phyloP scores from a whole-genome alignment of 2,329 filamentous ascomycete genomes.

The Geosmithia putterillii region DNA sequence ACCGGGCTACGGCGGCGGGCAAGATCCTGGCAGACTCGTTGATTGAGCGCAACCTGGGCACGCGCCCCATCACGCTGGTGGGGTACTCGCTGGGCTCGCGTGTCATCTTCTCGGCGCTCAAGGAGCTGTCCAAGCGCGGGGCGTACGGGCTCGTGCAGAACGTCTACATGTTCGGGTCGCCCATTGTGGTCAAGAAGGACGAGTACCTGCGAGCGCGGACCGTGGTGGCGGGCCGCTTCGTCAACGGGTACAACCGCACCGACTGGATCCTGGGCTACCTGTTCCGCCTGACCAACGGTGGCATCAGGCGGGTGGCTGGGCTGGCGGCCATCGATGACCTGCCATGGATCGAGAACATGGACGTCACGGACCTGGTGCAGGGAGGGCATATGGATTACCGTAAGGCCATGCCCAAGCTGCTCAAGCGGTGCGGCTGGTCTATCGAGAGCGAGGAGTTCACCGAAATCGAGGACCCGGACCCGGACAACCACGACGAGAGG shows the following conservation, averaged over 20 bases:
- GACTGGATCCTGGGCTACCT: conserved; percentile 97
- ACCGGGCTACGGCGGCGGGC: conserved; percentile 77
- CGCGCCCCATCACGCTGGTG: conserved; percentile 81
- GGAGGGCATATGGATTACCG: conserved; percentile 97
- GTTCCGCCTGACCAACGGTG: conserved; percentile 86
- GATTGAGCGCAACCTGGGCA: conserved; percentile 81
- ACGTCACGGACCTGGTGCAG: conserved; percentile 73
- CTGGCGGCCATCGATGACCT: conserved; percentile 64
- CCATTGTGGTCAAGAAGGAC: conserved; percentile 81
- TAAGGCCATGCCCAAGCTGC: conserved; percentile 74
- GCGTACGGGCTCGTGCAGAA: conserved; percentile 86
- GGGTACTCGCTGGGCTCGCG: conserved; percentile 89
- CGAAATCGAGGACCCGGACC: conserved; percentile 95
- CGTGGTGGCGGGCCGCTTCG: conserved; percentile 84
- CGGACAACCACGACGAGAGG: conserved; percentile 76
- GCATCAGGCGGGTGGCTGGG: conserved; percentile 79
- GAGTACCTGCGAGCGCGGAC: conserved; percentile 72
- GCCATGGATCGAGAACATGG: conserved; percentile 77
- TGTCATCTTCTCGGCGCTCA: conserved; percentile 84
- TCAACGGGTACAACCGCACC: conserved; percentile 88
- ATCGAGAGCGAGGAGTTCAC: conserved; percentile 89
- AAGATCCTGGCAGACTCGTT: conserved; percentile 90
- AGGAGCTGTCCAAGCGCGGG: conserved; percentile 73
- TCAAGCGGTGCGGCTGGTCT: conserved; percentile 81
- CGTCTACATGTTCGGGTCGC: conserved; percentile 88